Conservation (phyloP, 1,284 basidiomycete species). For the Microbotryum silenes-acaulis region DNA sequence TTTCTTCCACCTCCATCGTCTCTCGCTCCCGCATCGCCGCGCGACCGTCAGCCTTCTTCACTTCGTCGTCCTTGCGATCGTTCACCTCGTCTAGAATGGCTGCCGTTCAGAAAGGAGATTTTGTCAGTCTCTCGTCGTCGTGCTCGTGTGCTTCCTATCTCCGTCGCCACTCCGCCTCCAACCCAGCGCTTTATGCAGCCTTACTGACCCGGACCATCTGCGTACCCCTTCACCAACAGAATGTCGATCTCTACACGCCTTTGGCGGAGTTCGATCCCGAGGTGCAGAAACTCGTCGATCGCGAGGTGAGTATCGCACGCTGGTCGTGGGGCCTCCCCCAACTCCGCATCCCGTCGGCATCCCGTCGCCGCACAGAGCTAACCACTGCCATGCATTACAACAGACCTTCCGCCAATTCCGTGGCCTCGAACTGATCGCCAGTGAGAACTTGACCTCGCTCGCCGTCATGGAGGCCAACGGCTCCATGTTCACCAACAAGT, state of each 20-base stretch:
- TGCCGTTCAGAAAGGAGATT: slow-evolving; percentile 8
- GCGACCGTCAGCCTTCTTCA: no score
- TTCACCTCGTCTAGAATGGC: slow-evolving; percentile 31
- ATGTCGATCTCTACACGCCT: slow-evolving; percentile 64
- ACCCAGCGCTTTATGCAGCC: slow-evolving; percentile 24
- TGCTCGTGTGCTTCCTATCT: neutral
- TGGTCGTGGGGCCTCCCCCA: neutral
- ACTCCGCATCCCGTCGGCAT: neutral
- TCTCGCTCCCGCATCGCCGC: neutral
- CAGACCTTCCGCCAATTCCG: slow-evolving; percentile 66
- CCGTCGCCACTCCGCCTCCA: slow-evolving; percentile 30
- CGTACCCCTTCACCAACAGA: slow-evolving; percentile 4
- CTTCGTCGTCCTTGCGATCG: slow-evolving; percentile 1
- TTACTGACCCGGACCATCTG: slow-evolving; percentile 31
- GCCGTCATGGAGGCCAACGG: slow-evolving; percentile 98
- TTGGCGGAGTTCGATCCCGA: slow-evolving; percentile 87
- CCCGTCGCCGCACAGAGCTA: neutral
- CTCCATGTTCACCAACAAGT: slow-evolving; percentile 67
- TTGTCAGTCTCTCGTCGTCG: neutral
- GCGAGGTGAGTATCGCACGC: slow-evolving; percentile 52
- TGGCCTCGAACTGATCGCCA: slow-evolving; percentile 92
- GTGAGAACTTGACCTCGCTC: slow-evolving; percentile 90
- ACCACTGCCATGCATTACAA: neutral
- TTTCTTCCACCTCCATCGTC: slow-evolving; percentile 5
- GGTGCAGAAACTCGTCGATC: slow-evolving; percentile 94